Evolutionary conservation across 1,284 basidiomycete genomes (phyloP), one percentile per base, ranked within the genome.

Genomic region (Naganishia liquefaciens): DNA sequence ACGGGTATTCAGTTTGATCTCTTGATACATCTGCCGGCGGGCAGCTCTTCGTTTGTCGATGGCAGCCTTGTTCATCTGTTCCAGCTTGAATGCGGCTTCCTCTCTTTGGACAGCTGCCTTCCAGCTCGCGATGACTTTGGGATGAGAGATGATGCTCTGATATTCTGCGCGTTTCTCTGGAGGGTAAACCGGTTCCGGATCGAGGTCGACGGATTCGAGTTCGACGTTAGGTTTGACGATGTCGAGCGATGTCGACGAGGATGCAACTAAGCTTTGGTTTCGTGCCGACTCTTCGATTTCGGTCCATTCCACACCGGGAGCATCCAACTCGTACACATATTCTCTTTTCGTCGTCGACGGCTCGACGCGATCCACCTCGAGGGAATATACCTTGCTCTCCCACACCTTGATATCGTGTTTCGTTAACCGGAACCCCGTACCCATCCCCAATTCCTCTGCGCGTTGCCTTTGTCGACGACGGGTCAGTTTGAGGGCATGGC

Each of bases 391-490:
- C 44, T 62, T 52, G 17, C 49, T 52, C 37, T 66, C 58, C 64
- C 60, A 62, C 10, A 39, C 30, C 44, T 66, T 66, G 43, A 53
- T 62, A 44, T 55, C 64, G 6, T 61, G 43, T 23, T 62, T 66
- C 27, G 61, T 44, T 27, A 55, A 23, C 19, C 60, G 30, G 52
- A 62, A 62, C 5, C 58, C 60, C 17, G 21, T 39, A 5, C 58
- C 64, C 39, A 55, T 30, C 19, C 58, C 58, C 15, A 66, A 23
- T 53, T 66, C 46, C 17, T 64, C 62, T 25, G 55, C 57, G 6
- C 43, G 46, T 33, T 60, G 43, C 39, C 66, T 62, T 64, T 67
- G 62, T 2, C 55, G 40, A n/a, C 66, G 62, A n/a, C 62, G 62
- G 10, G 54, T 67, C 15, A 60, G 25, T 39, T 64, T 67, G 42